Conservation (phyloP, 148 eudicot species). For the Vaccinium vitisidaea region DNA sequence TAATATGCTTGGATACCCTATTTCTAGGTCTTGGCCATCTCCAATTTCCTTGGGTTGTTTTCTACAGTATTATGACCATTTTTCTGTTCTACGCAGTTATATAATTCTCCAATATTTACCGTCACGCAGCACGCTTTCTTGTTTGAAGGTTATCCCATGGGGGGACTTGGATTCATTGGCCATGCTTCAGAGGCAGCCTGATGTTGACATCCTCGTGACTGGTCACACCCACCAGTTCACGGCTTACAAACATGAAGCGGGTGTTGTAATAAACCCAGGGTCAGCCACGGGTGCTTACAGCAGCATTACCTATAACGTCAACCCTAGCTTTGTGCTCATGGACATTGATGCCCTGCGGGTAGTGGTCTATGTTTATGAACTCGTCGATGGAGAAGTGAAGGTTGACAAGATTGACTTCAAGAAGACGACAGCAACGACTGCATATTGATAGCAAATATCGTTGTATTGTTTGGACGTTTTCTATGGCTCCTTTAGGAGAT, state of each 20-base stretch:
- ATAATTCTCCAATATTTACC: not conserved
- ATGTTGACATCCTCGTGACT: conserved; percentile 89
- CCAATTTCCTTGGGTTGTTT: too few relatives aligned
- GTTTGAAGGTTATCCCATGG: conserved; percentile 78
- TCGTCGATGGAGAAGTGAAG: conserved; percentile 96
- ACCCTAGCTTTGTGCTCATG: conserved; percentile 98
- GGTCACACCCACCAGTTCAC: conserved; percentile 98
- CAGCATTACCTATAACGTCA: conserved; percentile 87
- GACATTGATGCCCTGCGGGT: conserved; percentile 91
- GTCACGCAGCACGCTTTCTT: not conserved
- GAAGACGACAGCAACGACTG: conserved; percentile 56
- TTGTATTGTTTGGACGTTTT: not conserved
- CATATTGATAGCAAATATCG: conserved; percentile 15
- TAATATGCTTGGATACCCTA: too few relatives aligned
- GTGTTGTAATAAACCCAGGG: conserved; percentile 95
- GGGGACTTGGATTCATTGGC: conserved; percentile 94
- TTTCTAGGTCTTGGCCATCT: too few relatives aligned
- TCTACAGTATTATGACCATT: too few relatives aligned
- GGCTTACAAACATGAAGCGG: conserved; percentile 98
- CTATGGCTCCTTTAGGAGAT: not conserved
- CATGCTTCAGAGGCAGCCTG: conserved; percentile 95
- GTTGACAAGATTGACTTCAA: conserved; percentile 97
- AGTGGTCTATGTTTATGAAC: conserved; percentile 93
- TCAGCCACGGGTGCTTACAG: conserved; percentile 96
- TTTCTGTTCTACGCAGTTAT: too few relatives aligned